Conservation (phyloP, 1,139 yeast genomes). For the Pichia sp. region DNA sequence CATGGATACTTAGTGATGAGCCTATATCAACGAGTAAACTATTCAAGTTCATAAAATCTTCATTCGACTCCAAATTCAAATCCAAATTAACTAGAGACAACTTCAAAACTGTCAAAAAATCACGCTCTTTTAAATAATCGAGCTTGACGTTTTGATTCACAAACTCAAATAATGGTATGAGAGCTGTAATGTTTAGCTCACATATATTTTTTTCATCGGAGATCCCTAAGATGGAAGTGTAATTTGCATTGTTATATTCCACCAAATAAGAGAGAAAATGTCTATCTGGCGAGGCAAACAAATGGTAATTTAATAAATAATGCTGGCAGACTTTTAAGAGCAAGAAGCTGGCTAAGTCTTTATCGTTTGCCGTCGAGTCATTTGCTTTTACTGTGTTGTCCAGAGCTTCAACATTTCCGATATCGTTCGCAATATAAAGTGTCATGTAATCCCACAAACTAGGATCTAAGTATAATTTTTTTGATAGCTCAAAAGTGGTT, state of each 20-base stretch:
- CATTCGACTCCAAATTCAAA: conserved; percentile 19
- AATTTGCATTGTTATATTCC: conserved; percentile 13
- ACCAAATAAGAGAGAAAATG: conserved; percentile 6
- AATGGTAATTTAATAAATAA: conserved; percentile 13
- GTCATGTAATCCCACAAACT: conserved; percentile 9
- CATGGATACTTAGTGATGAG: conserved; percentile 27
- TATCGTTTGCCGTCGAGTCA: not conserved
- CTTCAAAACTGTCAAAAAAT: conserved; percentile 31
- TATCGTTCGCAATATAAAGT: not conserved
- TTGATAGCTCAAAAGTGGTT: conserved; percentile 6
- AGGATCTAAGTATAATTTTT: not conserved
- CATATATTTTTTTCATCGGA: not conserved
- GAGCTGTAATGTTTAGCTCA: conserved; percentile 11
- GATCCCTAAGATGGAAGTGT: conserved; percentile 15
- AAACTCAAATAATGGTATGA: conserved; percentile 33
- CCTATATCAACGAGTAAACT: conserved; percentile 28
- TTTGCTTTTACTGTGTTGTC: conserved; percentile 13
- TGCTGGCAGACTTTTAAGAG: conserved; percentile 10
- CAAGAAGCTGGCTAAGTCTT: conserved; percentile 15
- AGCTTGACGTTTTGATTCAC: conserved; percentile 37
- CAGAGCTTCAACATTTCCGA: not conserved
- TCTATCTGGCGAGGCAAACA: conserved; percentile 4
- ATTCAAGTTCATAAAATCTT: conserved; percentile 23
- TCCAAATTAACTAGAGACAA: conserved; percentile 26
- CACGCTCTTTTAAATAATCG: conserved; percentile 31